Evolutionary conservation across 1,284 basidiomycete species (phyloP), one percentile per base, ranked within the genome.

Genomic region (Quambalaria eucalypti): DNA sequence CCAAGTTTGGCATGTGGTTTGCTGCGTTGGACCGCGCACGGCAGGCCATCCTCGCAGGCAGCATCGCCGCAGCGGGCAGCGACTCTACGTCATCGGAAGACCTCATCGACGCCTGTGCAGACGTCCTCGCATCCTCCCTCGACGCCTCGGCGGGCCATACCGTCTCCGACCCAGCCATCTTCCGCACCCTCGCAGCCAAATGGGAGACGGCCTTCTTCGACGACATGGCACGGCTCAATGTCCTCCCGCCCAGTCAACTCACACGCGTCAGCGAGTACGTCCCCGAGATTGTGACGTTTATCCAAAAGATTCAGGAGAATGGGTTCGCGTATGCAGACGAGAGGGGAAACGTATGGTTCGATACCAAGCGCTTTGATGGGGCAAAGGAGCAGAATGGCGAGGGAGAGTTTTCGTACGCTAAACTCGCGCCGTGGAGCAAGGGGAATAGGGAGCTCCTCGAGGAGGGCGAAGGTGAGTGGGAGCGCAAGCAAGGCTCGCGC

Each of bases 251-350:
- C 16, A 90, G 92, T 74, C 90, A 85, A 1, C 78, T 97, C 54
- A 98, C 95, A 2, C 85, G 95, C 38, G 95, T 98, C 14, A 93
- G 90, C 16, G 95, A 98, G 77, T 99, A 91, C 77, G 87, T 99
- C 12, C 89, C 91, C 7, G 92, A 98, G 77, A 90, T 97, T 63
- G 88, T 91, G 51, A 77, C 82, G 1, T 99, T 93, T 73, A 87
- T 97, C 21, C 82, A 92, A 73, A 80, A 82, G 47, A 91, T 98
- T 72, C 80, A 95, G 61, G 78, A 82, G 56, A 92, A 93, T 59
- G 93, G 92, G 0, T 97, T 85, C 71, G 95, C 84, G 3, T 99
- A 99, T 76, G 71, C 70, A 48, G 87, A 87, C 62, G 90, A 90
- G 16, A 70, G 68, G 60, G 63, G 61, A 30, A 74, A 74, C 49